Conservation (phyloP, 805 yeast species). For the Geotrichum ghanense region DNA sequence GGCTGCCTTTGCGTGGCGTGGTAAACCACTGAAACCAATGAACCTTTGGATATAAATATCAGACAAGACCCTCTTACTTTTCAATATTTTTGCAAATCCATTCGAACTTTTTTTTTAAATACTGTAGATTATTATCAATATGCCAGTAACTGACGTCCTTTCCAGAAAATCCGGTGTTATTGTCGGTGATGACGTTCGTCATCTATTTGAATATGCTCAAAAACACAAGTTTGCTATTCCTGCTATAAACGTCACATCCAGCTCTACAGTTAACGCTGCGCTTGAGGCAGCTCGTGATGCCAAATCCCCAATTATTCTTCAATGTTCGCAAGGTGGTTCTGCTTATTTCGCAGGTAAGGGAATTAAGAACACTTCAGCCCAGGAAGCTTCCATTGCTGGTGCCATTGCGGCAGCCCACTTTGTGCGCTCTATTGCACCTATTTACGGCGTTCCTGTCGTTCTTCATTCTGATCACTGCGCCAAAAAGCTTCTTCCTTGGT, state of each 20-base stretch:
- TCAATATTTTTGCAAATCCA: too few species aligned
- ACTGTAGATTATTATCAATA: too few species aligned
- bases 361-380: conserved; percentile 84
- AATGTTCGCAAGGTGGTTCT: conserved; percentile 98
- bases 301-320: conserved; percentile 91
- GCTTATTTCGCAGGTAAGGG: conserved; percentile 99
- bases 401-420: conserved; percentile 96
- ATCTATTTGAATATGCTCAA: conserved; percentile 79
- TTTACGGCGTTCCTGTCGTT: conserved; percentile 92
- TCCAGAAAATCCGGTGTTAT: conserved; percentile 93
- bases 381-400: conserved; percentile 90
- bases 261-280: conserved; percentile 94
- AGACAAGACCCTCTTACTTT: too few species aligned
- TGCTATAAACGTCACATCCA: conserved; percentile 95
- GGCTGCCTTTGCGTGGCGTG: too few species aligned
- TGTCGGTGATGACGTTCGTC: conserved; percentile 91
- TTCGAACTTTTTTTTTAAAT: too few species aligned
- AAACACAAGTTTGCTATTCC: conserved; percentile 92
- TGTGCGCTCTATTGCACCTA: conserved; percentile 92
- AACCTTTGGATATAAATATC: too few species aligned
- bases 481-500: conserved; percentile 94
- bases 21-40: too few species aligned
- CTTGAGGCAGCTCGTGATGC: conserved; percentile 94
- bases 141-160: conserved; percentile 50
- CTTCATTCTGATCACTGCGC: conserved; percentile 99